Evolutionary conservation across 306 rosid species (phyloP).

Genomic region (Vicia faba): DNA sequence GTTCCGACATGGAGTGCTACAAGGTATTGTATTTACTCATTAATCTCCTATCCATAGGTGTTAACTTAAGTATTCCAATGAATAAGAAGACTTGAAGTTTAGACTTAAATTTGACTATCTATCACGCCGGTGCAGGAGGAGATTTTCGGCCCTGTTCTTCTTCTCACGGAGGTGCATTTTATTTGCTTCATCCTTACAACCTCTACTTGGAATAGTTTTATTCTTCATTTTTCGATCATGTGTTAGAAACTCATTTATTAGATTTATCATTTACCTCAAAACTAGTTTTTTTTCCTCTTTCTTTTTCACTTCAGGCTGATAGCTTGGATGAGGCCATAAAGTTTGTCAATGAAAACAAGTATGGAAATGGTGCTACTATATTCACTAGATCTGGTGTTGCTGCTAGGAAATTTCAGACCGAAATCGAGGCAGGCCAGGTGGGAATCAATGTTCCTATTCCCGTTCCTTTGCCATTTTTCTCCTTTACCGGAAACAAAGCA

Average conservation of each 20-base stretch:
- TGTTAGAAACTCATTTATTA: too few relatives aligned
- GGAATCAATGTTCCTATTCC: slow-evolving; percentile 96
- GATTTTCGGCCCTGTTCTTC: slow-evolving; percentile 96
- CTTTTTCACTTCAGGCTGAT: slow-evolving; percentile 62
- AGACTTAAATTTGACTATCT: slow-evolving; percentile 22
- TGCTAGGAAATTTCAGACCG: slow-evolving; percentile 91
- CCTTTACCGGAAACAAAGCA: slow-evolving; percentile 88
- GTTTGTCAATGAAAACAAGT: slow-evolving; percentile 77
- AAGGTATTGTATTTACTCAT: slow-evolving; percentile 48
- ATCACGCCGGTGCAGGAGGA: slow-evolving; percentile 66
- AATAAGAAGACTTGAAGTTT: slow-evolving; percentile 28
- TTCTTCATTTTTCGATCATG: not conserved
- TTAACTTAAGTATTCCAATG: slow-evolving; percentile 2
- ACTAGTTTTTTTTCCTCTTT: not conserved
- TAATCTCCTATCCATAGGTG: not conserved
- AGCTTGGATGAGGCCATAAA: slow-evolving; percentile 86
- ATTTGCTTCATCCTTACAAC: slow-evolving; percentile 20
- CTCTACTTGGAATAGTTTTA: not conserved
- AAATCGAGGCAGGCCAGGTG: slow-evolving; percentile 90
- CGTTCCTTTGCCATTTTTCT: slow-evolving; percentile 94
- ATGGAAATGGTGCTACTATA: slow-evolving; percentile 96
- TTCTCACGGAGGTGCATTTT: slow-evolving; percentile 66
- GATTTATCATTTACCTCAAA: not conserved
- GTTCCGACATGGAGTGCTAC: slow-evolving; percentile 80
- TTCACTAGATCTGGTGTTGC: slow-evolving; percentile 89